Evolutionary conservation across 345 rosid genomes (phyloP), one percentile per base, ranked within the genome.

Genomic region (Eutrema japonicum): DNA sequence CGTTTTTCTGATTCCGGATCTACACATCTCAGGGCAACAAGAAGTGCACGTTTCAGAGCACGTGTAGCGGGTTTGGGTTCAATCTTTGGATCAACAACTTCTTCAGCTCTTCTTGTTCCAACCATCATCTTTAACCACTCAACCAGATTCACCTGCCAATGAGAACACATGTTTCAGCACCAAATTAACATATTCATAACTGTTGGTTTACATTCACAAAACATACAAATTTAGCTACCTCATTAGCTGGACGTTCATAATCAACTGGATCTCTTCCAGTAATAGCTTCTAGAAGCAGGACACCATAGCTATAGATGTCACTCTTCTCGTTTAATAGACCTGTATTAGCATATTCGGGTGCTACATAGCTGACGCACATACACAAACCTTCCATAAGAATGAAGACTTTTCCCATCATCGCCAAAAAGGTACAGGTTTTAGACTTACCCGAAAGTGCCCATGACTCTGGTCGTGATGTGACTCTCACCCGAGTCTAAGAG

Each of bases 121-220:
- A 93, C 96, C 98, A 93, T 93, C 85, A 85, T 80, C 84, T 93
- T 93, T 29, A 93, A 77, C 98, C 98, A 94, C 82, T 89, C 97
- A 51, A 94, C 97, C 37, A 94, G 93, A 78, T 94, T 91, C 55
- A 94, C 93, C 98, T 94, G 81, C 57, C 47, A 66, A 10, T 36
- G 38, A 60, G 65, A 68, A 33, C 22, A 29, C 12, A 73, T 62
- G 70, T 58, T 40, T 42, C 48, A 70, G 40, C 47, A 58, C 50
- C 12, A 58, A 13, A 29, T 37, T 36, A 73, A 75, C 57, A 74
- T 45, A 36, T 30, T 22, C 27, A 50, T 43, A 50, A 75, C 16
- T 66, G 13, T 7, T 65, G 59, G 59, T 46, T 36, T 36, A 33
- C 42, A 32, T 29, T 61, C 10, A 57, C n/a, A 55, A 41, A 38